These are phyloP conservation scores for Venturiaceae sp. DNA, from an alignment of 2,329 filamentous ascomycete genomes.

Conservation along the genomic window DNA sequence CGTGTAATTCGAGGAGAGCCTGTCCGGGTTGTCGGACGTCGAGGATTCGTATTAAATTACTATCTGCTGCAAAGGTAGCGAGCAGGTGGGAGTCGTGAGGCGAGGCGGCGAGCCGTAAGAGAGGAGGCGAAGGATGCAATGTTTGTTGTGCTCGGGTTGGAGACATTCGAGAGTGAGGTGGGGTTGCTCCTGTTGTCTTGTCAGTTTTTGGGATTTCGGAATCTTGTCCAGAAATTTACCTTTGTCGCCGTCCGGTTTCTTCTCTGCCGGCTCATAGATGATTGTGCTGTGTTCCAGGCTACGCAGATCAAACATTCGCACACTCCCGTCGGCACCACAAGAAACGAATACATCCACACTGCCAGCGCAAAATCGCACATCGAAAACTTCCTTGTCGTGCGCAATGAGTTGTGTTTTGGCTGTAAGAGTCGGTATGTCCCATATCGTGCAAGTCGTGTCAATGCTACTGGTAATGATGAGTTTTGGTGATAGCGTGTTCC, in stretches of 20 bases:
- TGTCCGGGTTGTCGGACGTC: constrained; percentile 95
- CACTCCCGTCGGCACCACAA: constrained; percentile 93
- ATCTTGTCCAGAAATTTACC: constrained; percentile 13
- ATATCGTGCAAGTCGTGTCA: constrained; percentile 97
- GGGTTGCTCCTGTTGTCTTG: constrained; percentile 30
- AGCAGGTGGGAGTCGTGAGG: constrained; percentile 92
- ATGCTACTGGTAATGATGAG: constrained; percentile 98
- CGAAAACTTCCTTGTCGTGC: constrained; percentile 98
- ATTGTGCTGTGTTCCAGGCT: constrained; percentile 97
- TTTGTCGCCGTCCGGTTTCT: constrained; percentile 46
- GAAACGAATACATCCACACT: constrained; percentile 98
- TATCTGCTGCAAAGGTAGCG: constrained; percentile 94
- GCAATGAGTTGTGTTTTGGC: constrained; percentile 98
- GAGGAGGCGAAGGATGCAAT: constrained; percentile 53
- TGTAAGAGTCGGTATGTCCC: constrained; percentile 96
- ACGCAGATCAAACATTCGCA: constrained; percentile 95
- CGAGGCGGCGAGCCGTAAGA: constrained; percentile 76
- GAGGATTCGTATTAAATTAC: constrained; percentile 83
- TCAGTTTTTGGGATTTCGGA: neutral
- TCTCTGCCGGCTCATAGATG: constrained; percentile 94
- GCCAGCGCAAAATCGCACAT: constrained; percentile 95
- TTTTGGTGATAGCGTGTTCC: constrained; percentile 95
- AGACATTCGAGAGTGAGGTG: constrained; percentile 45
- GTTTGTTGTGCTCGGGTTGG: constrained; percentile 69
- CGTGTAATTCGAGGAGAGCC: constrained; percentile 84